Evolutionary conservation across 2,329 filamentous ascomycete genomes (phyloP), one percentile per base, ranked within the genome.

Genomic region (Neofusicoccum laricinum): DNA sequence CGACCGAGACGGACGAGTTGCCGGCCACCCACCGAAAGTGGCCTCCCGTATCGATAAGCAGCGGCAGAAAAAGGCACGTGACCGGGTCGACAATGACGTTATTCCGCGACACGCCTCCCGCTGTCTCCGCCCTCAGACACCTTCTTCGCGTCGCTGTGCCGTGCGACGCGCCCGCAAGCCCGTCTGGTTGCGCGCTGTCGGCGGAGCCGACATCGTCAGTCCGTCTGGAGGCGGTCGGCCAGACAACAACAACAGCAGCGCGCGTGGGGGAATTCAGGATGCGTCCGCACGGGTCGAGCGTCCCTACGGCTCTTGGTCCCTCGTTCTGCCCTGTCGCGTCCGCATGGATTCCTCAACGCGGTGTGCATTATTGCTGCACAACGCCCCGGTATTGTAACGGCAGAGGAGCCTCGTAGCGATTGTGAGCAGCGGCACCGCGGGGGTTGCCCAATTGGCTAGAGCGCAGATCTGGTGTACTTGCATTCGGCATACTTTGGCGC

Each of bases 1-100:
- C 48, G 46, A 62, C 46, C 59, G 59, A 62, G 59, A 40, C 59
- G 59, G 48, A 51, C 36, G 51, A 57, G 51, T 57, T 57, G 51
- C 51, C 51, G 51, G 51, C 36, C 51, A 57, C 51, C 19, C 51
- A 25, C 51, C 41, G 51, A 57, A 57, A 57, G 51, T 53, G 51
- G 48, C 51, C 36, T 57, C 51, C 51, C 51, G 36, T 57, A 57
- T 57, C 51, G 51, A 57, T 57, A 57, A 41, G n/a, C 25, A 17
- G 17, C 36, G 51, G 34, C 51, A 43, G 51, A 57, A 57, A 57
- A 25, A 12, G 12, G 8, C 38, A 41, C 53, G 50, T 55, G 50
- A 55, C 34, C 17, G 10, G 48, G 36, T 21, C 19, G 50, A 14
- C n/a, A 7, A 55, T 58, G 53, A 58, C 53, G 53, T 43, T 30